Evolutionary conservation across 129 eudicot species (phyloP), one percentile per base, ranked within the genome.

Genomic region (Flaveria robusta): DNA sequence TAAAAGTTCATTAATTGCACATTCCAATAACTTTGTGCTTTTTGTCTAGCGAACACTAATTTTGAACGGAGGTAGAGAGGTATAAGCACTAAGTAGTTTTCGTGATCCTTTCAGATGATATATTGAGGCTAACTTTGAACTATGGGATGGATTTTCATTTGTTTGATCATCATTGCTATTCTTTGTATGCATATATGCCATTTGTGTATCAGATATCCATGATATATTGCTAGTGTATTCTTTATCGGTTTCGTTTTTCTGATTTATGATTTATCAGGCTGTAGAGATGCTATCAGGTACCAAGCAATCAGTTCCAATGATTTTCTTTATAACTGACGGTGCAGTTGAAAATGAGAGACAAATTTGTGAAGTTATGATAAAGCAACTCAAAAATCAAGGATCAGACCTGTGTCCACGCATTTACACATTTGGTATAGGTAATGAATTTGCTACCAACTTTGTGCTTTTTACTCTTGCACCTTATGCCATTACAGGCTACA

Each of bases 371-470:
- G 70, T 71, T 24, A 62, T 88, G 87, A 83, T 77, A 74, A 86
- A 74, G 78, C 90, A 74, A 74, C 37, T 85, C 37, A 51, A 58
- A 74, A 79, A 73, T 75, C 82, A 77, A 71, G 84, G 85, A 74
- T 74, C 87, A 50, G 74, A 80, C 3, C 16, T 87, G 22, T 70
- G 78, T 66, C 93, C 99, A 39, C 92, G 97, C 19, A 82, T 94
- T 51, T 87, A 85, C 81, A 94, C 99, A 9, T 84, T 94, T 81
- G 99, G 99, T 56, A 94, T 91, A 82, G 99, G 99, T 94, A 91
- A 72, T 72, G 27, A 65, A 58, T 74, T 34, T 50, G 42, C 15
- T 68, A 23, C 49, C 7, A 60, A 19, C 55, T 49, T 67, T 11
- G 15, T 45, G 4, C 13, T 14, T 47, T 18, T 16, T 64, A 31